phyloP scores from a whole-genome alignment of 2,329 filamentous ascomycete species.

The Neopestalotiopsis clavispora region DNA sequence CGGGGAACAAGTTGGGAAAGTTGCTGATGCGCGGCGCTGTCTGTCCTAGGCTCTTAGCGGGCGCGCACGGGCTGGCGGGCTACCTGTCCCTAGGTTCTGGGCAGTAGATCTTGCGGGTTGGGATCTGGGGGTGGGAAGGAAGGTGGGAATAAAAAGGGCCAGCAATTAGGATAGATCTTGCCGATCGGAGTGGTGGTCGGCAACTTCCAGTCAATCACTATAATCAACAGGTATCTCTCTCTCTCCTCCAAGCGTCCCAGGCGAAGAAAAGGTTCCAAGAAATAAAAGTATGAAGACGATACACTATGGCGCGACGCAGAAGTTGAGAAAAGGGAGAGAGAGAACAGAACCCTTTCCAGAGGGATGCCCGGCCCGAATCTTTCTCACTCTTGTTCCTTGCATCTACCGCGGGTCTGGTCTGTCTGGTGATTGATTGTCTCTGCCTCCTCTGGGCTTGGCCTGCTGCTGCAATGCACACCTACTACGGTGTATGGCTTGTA shows the following conservation, averaged over 20 bases:
- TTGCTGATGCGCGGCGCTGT: too few species aligned
- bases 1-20: too few species aligned
- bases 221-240: background rate
- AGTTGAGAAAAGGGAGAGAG: background rate
- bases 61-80: background rate
- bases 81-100: background rate
- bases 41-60: background rate
- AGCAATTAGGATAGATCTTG: too few species aligned
- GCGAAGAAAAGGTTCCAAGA: background rate
- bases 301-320: background rate
- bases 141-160: too few species aligned
- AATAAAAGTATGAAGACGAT: background rate
- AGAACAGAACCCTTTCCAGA: background rate
- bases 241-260: background rate
- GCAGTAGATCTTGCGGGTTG: too few species aligned
- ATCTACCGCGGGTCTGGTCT: background rate
- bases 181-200: too few species aligned
- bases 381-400: background rate
- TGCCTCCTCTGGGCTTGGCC: background rate
- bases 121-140: too few species aligned
- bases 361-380: background rate
- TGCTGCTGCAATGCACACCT: background rate
- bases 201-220: too few species aligned
- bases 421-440: slow-evolving; percentile 2
- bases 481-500: background rate